Evolutionary conservation across 345 rosid genomes (phyloP).

Genomic region (Kernera saxatilis): DNA sequence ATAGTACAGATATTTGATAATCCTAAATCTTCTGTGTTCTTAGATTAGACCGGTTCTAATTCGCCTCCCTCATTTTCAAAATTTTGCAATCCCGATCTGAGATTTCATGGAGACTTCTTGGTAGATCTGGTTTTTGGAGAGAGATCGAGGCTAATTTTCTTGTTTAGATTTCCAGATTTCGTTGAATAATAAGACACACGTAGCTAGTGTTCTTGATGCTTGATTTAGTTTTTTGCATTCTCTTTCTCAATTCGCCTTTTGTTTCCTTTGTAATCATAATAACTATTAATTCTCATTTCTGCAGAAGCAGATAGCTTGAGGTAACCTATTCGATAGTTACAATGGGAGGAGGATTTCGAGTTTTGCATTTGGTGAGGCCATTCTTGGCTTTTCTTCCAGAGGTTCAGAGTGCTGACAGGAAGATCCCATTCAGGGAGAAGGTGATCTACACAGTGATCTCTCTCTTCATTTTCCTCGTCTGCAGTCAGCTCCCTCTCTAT

Average conservation of each 20-base stretch:
- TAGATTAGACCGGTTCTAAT: not conserved
- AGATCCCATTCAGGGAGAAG: slow-evolving; percentile 71
- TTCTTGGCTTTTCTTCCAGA: slow-evolving; percentile 67
- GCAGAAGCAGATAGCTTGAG: not conserved
- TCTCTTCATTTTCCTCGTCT: slow-evolving; percentile 67
- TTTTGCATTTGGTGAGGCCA: slow-evolving; percentile 71
- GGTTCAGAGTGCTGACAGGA: slow-evolving; percentile 70
- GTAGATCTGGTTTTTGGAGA: not conserved
- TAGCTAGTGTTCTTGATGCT: not conserved
- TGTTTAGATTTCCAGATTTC: not conserved
- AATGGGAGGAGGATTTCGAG: slow-evolving; percentile 76
- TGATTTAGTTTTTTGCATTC: not conserved
- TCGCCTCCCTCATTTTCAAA: not conserved
- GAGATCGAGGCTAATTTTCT: not conserved
- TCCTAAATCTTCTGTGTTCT: not conserved
- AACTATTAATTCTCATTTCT: not conserved
- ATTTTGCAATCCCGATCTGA: not conserved
- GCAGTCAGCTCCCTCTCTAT: slow-evolving; percentile 75
- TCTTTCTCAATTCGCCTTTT: not conserved
- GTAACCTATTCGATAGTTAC: not conserved
- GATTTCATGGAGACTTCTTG: not conserved
- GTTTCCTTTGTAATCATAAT: too few species aligned
- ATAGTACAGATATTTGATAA: not conserved
- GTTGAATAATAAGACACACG: not conserved
- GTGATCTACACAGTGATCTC: slow-evolving; percentile 72